Evolutionary conservation across 768 basidiomycete genomes (phyloP).

Genomic region (Suillus alpinus): DNA sequence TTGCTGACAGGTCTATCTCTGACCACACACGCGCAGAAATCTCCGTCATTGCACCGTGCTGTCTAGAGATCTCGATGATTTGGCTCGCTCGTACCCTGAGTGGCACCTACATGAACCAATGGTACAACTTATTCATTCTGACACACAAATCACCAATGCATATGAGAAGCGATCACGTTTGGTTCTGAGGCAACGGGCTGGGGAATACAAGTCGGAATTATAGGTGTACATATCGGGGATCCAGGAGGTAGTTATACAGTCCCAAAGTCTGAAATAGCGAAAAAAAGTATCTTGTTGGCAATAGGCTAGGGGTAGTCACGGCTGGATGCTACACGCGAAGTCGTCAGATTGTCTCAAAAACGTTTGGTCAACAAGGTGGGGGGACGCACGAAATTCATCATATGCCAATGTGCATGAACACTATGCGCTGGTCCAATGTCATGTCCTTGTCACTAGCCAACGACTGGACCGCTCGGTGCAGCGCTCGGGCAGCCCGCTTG

Average conservation of each 20-base stretch:
- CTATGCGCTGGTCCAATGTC: slow-evolving; percentile 2
- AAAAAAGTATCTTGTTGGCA: not conserved
- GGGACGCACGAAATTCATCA: not conserved
- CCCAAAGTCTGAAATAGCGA: not conserved
- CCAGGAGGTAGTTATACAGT: not conserved
- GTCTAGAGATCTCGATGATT: too few species aligned
- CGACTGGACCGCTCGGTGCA: not conserved
- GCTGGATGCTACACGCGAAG: not conserved
- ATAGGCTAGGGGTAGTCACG: not conserved
- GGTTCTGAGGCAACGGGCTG: not conserved
- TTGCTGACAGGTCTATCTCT: too few species aligned
- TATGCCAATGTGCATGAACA: slow-evolving; percentile 7
- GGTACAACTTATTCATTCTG: not conserved
- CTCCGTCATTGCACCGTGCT: too few species aligned
- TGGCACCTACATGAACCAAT: not conserved
- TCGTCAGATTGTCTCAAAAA: not conserved
- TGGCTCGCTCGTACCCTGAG: too few species aligned
- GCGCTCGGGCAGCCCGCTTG: slow-evolving; percentile 3
- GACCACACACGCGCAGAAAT: too few species aligned
- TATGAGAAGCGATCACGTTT: not conserved
- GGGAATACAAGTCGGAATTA: not conserved
- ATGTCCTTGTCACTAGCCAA: not conserved
- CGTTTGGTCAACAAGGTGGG: not conserved
- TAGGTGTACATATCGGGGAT: not conserved
- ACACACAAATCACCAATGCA: not conserved